phyloP scores from a whole-genome alignment of 257 asterid genomes.

The Solanum ahanhuiri region DNA sequence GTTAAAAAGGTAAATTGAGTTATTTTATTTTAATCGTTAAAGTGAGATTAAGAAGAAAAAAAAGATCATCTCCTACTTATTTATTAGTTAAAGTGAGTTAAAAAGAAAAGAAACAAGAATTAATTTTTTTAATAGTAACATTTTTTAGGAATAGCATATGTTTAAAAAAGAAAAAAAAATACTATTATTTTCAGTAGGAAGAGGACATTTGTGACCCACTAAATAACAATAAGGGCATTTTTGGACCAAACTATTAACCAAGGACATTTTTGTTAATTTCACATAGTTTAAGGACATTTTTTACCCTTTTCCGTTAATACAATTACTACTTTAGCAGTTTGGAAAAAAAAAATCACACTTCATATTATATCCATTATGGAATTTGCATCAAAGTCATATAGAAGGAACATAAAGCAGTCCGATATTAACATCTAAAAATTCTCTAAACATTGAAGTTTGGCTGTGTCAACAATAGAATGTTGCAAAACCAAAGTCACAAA shows the following conservation, averaged over 20 bases:
- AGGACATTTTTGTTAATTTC: background rate
- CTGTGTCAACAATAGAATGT: background rate
- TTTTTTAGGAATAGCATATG: background rate
- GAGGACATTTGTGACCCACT: background rate
- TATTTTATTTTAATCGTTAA: background rate
- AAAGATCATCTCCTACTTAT: background rate
- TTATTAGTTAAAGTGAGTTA: background rate
- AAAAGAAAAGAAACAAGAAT: background rate
- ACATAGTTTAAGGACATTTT: background rate
- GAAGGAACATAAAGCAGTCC: background rate
- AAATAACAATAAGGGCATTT: background rate
- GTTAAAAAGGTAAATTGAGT: background rate
- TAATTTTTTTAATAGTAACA: too few species aligned
- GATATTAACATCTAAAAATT: background rate
- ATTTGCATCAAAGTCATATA: background rate
- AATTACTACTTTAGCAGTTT: background rate
- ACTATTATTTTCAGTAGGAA: background rate
- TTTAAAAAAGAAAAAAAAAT: too few species aligned
- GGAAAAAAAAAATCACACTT: background rate
- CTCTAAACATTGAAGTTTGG: background rate
- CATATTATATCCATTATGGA: background rate
- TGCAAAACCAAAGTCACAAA: background rate
- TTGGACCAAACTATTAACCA: background rate
- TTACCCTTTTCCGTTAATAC: background rate
- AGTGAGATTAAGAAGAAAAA: background rate